Percentiles rank a stretch among this genome's conserved stretches.
phyloP scores from a whole-genome alignment of 768 basidiomycete species.

The Tulasnella sp. region DNA sequence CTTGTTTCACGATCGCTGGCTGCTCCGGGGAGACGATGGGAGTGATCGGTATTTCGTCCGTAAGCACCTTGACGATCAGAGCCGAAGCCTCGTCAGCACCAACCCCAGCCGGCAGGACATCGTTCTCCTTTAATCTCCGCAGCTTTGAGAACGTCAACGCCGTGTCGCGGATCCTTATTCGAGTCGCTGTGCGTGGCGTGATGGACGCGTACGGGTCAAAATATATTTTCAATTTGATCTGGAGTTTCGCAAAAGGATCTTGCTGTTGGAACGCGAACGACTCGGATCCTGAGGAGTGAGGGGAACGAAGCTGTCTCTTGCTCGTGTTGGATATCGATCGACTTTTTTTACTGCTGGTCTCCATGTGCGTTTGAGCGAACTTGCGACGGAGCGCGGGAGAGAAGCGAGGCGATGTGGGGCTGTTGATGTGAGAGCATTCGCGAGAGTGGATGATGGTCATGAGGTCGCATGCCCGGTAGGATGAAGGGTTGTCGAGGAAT shows the following conservation, averaged over 20 bases:
- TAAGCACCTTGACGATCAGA: constrained; percentile 9
- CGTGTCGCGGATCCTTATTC: neutral
- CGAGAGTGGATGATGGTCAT: constrained; percentile 12
- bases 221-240: constrained; percentile 6
- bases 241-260: neutral
- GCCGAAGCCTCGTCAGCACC: constrained; percentile 11
- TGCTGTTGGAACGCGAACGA: constrained; percentile 1
- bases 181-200: neutral
- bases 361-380: neutral
- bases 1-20: neutral
- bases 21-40: neutral
- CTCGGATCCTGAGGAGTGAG: neutral
- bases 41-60: neutral
- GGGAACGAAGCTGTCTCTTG: neutral
- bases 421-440: constrained; percentile 12
- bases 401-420: neutral
- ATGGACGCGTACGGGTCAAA: neutral
- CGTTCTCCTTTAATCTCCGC: constrained; percentile 12
- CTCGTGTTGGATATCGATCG: neutral
- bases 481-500: constrained; percentile 12
- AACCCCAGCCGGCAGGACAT: constrained; percentile 2
- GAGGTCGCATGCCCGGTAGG: constrained; percentile 12
- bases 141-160: neutral
- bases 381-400: constrained; percentile 4
- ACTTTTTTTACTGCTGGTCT: too few relatives aligned